phyloP scores from a whole-genome alignment of 331 rosid genomes.

The Dryas integrifolia region DNA sequence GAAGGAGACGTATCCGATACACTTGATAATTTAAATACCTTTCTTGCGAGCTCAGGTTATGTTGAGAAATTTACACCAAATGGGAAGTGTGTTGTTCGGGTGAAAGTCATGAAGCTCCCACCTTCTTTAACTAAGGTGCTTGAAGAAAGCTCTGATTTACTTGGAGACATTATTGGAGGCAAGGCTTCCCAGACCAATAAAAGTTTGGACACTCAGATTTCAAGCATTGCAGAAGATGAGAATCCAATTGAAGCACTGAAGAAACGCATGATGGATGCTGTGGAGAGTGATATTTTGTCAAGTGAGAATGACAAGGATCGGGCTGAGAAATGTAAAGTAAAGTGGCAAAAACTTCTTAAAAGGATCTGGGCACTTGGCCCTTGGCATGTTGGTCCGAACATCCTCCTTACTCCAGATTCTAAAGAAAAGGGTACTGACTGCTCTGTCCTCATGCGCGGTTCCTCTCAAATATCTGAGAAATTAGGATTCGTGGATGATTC shows the following conservation, averaged over 20 bases:
- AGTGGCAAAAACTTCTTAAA: conserved; percentile 69
- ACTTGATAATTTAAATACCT: conserved; percentile 50
- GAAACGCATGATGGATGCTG: conserved; percentile 61
- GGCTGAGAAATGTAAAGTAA: conserved; percentile 47
- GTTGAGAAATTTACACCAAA: conserved; percentile 67
- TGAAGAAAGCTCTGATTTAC: conserved; percentile 62
- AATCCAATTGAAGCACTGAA: conserved; percentile 47
- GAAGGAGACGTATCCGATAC: conserved; percentile 58
- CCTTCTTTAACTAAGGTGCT: conserved; percentile 63
- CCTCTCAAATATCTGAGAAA: conserved; percentile 47
- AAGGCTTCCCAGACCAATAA: conserved; percentile 44
- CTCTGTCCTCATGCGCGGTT: conserved; percentile 52
- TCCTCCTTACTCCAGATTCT: conserved; percentile 55
- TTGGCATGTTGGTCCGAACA: conserved; percentile 62
- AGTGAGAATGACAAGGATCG: conserved; percentile 54
- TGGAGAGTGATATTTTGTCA: conserved; percentile 48
- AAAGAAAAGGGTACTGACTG: conserved; percentile 36
- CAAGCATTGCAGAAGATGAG: conserved; percentile 36
- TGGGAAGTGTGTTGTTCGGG: conserved; percentile 64
- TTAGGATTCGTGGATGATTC: conserved; percentile 52
- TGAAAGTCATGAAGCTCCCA: conserved; percentile 64
- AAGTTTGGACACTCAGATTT: conserved; percentile 45
- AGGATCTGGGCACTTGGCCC: conserved; percentile 87
- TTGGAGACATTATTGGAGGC: conserved; percentile 54
- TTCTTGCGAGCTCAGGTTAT: conserved; percentile 49